Conservation (phyloP, 2,329 filamentous ascomycete genomes). For the Penicillium brasilianum region DNA sequence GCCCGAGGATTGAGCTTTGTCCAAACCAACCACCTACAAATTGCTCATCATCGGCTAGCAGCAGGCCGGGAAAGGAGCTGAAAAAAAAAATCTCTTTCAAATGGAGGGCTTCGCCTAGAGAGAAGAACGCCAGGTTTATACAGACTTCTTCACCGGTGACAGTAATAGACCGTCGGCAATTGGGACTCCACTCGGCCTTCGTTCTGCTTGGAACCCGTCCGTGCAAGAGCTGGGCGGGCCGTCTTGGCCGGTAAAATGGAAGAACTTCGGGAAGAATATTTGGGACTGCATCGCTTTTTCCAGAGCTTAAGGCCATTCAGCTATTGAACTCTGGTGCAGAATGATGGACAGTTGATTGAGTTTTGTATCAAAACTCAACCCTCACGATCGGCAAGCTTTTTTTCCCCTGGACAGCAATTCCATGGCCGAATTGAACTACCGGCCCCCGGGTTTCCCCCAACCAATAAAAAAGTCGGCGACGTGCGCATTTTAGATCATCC, state of each 20-base stretch:
- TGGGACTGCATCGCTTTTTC: not conserved
- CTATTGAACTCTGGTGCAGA: not conserved
- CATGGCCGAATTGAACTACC: not conserved
- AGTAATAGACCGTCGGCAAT: conserved; percentile 13
- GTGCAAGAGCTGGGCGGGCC: not conserved
- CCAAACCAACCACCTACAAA: not conserved
- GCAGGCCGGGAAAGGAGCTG: not conserved
- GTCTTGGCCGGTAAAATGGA: not conserved
- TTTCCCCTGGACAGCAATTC: not conserved
- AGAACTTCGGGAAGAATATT: not conserved
- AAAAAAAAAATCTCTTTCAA: not conserved
- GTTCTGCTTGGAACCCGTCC: not conserved
- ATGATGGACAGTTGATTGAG: not conserved
- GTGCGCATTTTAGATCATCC: not conserved
- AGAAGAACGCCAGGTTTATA: not conserved
- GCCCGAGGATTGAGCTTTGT: conserved; percentile 9
- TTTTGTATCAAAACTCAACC: not conserved
- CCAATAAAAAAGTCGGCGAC: not conserved
- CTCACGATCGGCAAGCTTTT: not conserved
- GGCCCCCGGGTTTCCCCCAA: not conserved
- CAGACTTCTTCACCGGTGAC: conserved; percentile 14
- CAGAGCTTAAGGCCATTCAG: not conserved
- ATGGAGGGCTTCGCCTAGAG: not conserved
- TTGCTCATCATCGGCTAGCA: not conserved
- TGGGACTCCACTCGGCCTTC: conserved; percentile 14